These are phyloP conservation scores for Coemansia sp. DNA, from an alignment of 192 early-diverging fungal species.

Conservation along the genomic window DNA sequence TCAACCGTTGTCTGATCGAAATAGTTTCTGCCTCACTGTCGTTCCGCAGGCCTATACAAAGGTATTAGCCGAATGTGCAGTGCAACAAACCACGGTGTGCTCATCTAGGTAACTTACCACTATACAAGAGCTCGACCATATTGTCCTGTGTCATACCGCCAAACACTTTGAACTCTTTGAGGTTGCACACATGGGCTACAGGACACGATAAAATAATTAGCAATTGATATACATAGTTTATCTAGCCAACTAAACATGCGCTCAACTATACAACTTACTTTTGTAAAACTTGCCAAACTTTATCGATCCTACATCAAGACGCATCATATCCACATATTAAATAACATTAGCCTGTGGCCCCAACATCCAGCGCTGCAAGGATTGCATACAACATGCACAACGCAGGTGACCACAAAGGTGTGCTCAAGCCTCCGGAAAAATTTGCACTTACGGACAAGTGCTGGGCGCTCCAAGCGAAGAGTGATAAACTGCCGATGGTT, in stretches of 20 bases:
- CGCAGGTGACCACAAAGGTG: too few relatives aligned
- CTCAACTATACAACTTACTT: constrained; percentile 57
- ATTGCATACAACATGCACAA: too few relatives aligned
- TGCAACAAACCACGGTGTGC: background rate
- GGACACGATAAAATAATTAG: background rate
- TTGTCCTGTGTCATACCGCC: constrained; percentile 79
- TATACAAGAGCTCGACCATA: constrained; percentile 84
- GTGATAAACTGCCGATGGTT: constrained; percentile 91
- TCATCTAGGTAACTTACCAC: constrained; percentile 42
- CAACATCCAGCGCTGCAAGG: too few relatives aligned
- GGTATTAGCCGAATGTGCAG: constrained; percentile 2
- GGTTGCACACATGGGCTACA: constrained; percentile 85
- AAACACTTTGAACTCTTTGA: constrained; percentile 95
- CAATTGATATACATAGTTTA: background rate
- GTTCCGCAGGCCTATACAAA: constrained; percentile 54
- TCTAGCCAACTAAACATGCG: background rate
- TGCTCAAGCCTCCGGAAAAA: background rate
- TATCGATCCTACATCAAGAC: constrained; percentile 54
- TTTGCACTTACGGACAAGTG: constrained; percentile 73
- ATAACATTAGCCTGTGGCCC: too few relatives aligned
- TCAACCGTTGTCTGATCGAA: constrained; percentile 69
- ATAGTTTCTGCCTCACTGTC: constrained; percentile 85
- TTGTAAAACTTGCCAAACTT: constrained; percentile 92
- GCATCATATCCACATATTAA: too few relatives aligned
- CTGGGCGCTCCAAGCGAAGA: constrained; percentile 80